A percentile compares a stretch with the other conserved stretches of the same genome.
These are phyloP conservation scores for Fusarium drepaniforme DNA, from an alignment of 2,329 filamentous ascomycete genomes.

Conservation along the genomic window DNA sequence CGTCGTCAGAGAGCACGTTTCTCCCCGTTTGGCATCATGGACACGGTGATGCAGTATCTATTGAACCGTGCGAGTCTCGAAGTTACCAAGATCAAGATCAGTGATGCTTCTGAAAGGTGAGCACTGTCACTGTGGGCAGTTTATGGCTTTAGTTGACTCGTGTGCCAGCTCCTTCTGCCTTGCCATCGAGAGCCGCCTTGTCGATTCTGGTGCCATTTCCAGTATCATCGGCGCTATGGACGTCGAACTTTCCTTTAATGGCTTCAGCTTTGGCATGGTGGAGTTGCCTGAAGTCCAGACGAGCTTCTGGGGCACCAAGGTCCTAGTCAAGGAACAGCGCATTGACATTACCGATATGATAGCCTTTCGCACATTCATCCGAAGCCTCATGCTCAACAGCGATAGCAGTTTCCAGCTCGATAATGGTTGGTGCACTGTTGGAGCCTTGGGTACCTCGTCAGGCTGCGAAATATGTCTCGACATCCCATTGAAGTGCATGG, in stretches of 20 bases:
- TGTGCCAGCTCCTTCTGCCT: conserved; percentile 46
- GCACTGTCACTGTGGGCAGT: background rate
- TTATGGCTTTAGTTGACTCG: background rate
- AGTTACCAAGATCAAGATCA: conserved; percentile 47
- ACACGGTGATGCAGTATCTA: conserved; percentile 46
- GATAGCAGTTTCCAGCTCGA: conserved; percentile 46
- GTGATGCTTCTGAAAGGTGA: conserved; percentile 46
- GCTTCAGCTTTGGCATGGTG: conserved; percentile 46
- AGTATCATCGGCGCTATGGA: conserved; percentile 47
- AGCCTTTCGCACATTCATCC: conserved; percentile 47
- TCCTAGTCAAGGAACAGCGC: conserved; percentile 44
- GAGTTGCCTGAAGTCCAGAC: conserved; percentile 46
- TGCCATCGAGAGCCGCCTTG: conserved; percentile 46
- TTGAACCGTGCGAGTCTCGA: conserved; percentile 45
- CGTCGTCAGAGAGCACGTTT: background rate
- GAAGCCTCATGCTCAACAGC: conserved; percentile 45
- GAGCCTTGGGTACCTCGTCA: conserved; percentile 40
- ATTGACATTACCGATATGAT: conserved; percentile 46
- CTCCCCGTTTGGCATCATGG: conserved; percentile 36
- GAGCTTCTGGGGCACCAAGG: conserved; percentile 42
- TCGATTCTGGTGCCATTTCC: conserved; percentile 46
- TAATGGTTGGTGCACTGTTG: conserved; percentile 44
- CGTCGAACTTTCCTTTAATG: conserved; percentile 47
- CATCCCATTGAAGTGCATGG: conserved; percentile 45
- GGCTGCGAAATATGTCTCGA: conserved; percentile 37